Percentiles rank a stretch among this genome's conserved stretches.
These are phyloP conservation scores for Neurospora sublineolata DNA, from an alignment of 495 filamentous ascomycete species.

Conservation along the genomic window DNA sequence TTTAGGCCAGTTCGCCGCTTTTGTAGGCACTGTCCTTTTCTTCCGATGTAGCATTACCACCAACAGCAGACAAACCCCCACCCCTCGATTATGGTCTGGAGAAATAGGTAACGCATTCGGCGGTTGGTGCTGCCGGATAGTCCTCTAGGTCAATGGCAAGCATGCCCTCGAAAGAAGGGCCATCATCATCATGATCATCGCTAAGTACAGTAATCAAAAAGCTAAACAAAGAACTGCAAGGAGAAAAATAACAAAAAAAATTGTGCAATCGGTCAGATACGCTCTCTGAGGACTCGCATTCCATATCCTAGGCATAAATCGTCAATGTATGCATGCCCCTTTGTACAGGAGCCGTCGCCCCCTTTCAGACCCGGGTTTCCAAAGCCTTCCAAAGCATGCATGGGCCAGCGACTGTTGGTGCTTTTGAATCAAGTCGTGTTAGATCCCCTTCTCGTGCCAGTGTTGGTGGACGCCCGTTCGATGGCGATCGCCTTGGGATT, in stretches of 20 bases:
- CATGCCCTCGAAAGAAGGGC: neutral
- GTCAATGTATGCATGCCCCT: neutral
- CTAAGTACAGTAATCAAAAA: neutral
- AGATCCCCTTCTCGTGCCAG: neutral
- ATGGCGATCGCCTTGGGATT: neutral
- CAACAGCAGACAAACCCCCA: neutral
- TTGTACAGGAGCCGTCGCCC: neutral
- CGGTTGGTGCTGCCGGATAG: neutral
- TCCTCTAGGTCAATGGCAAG: neutral
- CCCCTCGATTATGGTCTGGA: neutral
- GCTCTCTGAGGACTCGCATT: neutral
- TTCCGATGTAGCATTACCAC: neutral
- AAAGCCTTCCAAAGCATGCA: neutral
- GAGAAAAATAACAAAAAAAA: neutral
- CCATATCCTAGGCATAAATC: neutral
- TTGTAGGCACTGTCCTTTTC: neutral
- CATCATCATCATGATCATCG: neutral
- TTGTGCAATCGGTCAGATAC: neutral
- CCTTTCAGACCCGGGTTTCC: neutral
- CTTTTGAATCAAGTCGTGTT: neutral
- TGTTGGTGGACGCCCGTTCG: neutral
- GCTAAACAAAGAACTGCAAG: neutral
- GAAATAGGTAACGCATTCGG: neutral
- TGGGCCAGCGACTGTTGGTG: neutral
- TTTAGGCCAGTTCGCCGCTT: neutral